These are phyloP conservation scores for Rutstroemia sp. DNA, from an alignment of 2,329 filamentous ascomycete species.

Conservation along the genomic window DNA sequence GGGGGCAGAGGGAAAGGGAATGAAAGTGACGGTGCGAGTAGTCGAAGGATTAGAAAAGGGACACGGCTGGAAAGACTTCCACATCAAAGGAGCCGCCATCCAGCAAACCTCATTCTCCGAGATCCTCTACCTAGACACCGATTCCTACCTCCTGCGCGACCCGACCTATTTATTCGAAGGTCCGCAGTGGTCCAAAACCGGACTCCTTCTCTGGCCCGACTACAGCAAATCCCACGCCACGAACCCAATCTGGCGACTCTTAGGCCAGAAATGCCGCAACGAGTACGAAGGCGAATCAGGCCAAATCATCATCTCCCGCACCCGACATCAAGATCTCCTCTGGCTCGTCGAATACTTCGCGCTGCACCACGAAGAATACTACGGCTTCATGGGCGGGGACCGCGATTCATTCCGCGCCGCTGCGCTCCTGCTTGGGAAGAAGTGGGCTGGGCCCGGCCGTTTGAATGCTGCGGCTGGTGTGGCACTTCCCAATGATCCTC, in stretches of 20 bases:
- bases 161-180: constrained; percentile 16
- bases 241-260: constrained; percentile 17
- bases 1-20: not conserved
- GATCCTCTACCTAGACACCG: constrained; percentile 17
- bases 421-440: constrained; percentile 11
- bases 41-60: constrained; percentile 15
- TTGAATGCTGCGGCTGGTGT: constrained; percentile 11
- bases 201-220: constrained; percentile 17
- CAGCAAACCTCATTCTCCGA: constrained; percentile 18
- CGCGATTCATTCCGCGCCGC: constrained; percentile 17
- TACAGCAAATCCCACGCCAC: constrained; percentile 17
- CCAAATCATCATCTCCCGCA: constrained; percentile 15
- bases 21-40: constrained; percentile 11
- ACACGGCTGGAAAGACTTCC: constrained; percentile 17
- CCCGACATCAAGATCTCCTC: constrained; percentile 14
- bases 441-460: constrained; percentile 15
- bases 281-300: constrained; percentile 19
- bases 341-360: constrained; percentile 20
- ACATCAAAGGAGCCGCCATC: constrained; percentile 18
- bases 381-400: constrained; percentile 19
- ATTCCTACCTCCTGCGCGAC: constrained; percentile 14
- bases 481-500: not conserved
- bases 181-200: constrained; percentile 14
- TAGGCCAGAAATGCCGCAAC: constrained; percentile 12
- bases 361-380: constrained; percentile 13